Evolutionary conservation across 164 flowering plant genomes (phyloP), one percentile per base, ranked within the genome.

Genomic region (Macadamia tetraphylla): DNA sequence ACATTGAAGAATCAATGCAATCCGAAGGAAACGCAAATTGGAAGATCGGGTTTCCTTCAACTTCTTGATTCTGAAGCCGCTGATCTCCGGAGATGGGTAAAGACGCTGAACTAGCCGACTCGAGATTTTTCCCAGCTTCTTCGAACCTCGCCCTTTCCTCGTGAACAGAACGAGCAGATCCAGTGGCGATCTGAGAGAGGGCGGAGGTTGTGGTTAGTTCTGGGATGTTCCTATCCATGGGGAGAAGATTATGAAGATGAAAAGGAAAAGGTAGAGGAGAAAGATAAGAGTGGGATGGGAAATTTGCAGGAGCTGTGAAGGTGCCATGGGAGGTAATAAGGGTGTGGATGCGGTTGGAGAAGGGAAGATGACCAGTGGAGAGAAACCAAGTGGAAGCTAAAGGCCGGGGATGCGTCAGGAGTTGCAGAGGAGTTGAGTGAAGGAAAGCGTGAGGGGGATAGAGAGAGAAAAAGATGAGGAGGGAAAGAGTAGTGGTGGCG

Each of bases 371-470:
- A 29, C 62, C 70, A 53, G 61, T 55, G 55, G 56, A 43, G 1
- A 13, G 18, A 62, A 31, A 52, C 6, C 70, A 72, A 40, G 62
- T 72, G 74, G 66, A 29, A 57, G 43, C 59, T 43, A 58, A 23
- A 23, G 23, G 23, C 23, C 23, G 23, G 23, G 23, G 23, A 23
- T 23, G 55, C 64, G 70, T 60, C 61, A 14, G 62, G 64, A 58
- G 61, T 44, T 32, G 63, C 67, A 65, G 64, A 64, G 62, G 60
- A 51, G 55, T 29, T 8, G 68, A 8, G 40, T 35, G 70, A 53
- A 29, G 43, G 46, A 65, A 61, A 52, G 60, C 62, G 29, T 59
- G 62, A 35, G 48, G 23, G 23, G 23, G 23, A 23, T 23, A 32
- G 44, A 35, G 30, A 46, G 46, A 35, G 2, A 30, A 17, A 40